Conservation (phyloP, 164 flowering plant species). For the Nymphaea colorata region DNA sequence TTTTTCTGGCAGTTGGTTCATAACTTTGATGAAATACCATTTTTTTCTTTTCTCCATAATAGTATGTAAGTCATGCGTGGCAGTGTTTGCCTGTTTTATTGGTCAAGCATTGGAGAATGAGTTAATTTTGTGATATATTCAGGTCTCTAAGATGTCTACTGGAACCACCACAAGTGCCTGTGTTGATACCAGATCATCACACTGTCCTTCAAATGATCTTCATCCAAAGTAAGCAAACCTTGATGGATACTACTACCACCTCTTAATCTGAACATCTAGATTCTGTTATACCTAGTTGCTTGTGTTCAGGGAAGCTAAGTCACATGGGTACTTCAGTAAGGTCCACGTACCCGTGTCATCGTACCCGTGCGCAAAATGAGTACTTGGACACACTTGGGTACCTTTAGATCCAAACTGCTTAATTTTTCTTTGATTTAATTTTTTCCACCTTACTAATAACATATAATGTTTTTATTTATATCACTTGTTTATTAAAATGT, state of each 20-base stretch:
- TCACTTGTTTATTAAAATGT: too few species aligned
- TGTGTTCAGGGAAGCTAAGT: too few species aligned
- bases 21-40: not conserved
- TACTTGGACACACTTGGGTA: too few species aligned
- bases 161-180: not conserved
- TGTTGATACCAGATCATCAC: not conserved
- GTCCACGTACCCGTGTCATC: too few species aligned
- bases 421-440: too few species aligned
- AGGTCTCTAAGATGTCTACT: not conserved
- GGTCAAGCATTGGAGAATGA: not conserved
- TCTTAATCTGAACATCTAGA: too few species aligned
- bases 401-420: too few species aligned
- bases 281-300: too few species aligned
- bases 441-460: too few species aligned
- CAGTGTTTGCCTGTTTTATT: not conserved
- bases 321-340: too few species aligned
- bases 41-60: not conserved
- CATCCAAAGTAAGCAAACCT: not conserved
- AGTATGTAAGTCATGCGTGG: not conserved
- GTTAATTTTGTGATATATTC: not conserved
- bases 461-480: too few species aligned
- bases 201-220: not conserved
- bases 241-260: not conserved
- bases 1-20: not conserved
- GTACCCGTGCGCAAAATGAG: too few species aligned